Evolutionary conservation across 2,329 filamentous ascomycete genomes (phyloP), one percentile per base, ranked within the genome.

Genomic region (Hysterium pulicare): DNA sequence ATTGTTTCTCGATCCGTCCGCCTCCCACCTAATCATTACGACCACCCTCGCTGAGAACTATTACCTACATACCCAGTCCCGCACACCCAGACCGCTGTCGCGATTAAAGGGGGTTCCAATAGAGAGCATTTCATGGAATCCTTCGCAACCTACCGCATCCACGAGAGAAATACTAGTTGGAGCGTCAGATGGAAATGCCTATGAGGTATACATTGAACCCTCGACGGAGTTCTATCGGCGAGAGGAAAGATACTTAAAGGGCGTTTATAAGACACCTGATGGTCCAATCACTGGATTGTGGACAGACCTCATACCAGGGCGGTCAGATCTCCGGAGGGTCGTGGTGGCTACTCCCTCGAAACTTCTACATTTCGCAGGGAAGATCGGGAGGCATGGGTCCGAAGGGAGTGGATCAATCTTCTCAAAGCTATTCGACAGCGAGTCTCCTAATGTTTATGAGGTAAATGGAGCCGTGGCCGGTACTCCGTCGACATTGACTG

Each of bases 1-100:
- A 72, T 89, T 98, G 80, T 98, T 98, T 71, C 86, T 98, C 61
- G 93, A 98, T 62, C 91, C 93, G 21, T 95, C 91, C 9, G 93
- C 93, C 21, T 96, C 90, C 5, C 93, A 98, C 71, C 76, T 98
- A 21, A 81, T 98, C 51, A 83, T 98, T 54, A 90, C 86, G 63
- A 98, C 93, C 3, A 86, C 89, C 4, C 80, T 90, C 31, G 90
- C 90, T 63, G 93, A 98, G 68, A 97, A 95, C 71, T 98, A 90
- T 73, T 98, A 98, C 68, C 85, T 98, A 8, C 93, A 98, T 66
- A 91, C 90, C 9, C 91, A 97, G 64, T 93, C 90, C 24, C 86
- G 89, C 54, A 86, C 90, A 51, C 90, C 91, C 2, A 88, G 93
- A 50, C 79, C 84, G 6, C 75, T 98, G 26, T 83, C 86, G 11